Conservation (phyloP, 257 asterid species). For the Capsicum pubescens region DNA sequence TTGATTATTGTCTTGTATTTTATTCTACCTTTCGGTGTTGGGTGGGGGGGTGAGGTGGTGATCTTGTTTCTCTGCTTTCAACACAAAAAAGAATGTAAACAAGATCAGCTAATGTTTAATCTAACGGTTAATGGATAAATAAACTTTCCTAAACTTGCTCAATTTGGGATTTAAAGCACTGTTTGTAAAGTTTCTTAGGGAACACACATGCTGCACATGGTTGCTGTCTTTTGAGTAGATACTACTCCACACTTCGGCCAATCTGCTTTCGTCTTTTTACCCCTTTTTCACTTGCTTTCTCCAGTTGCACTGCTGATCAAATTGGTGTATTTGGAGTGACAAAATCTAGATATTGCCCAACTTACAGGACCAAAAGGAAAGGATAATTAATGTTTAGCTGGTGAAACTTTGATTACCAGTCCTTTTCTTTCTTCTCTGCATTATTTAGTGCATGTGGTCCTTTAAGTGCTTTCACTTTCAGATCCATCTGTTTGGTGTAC, state of each 20-base stretch:
- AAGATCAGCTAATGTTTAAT: not conserved
- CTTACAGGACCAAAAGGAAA: not conserved
- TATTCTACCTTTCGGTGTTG: not conserved
- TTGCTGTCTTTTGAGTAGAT: slow-evolving; percentile 20
- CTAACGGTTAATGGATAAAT: not conserved
- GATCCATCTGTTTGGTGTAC: slow-evolving; percentile 28
- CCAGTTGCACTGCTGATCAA: not conserved
- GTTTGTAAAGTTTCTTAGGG: not conserved
- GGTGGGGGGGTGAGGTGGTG: not conserved
- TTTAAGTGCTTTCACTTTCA: slow-evolving; percentile 46
- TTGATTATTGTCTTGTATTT: not conserved
- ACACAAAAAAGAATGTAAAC: not conserved
- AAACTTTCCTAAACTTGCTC: not conserved
- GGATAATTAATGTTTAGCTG: slow-evolving; percentile 16
- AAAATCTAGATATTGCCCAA: not conserved
- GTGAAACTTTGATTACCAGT: slow-evolving; percentile 36
- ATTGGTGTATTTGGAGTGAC: slow-evolving; percentile 5
- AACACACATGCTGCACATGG: slow-evolving; percentile 26
- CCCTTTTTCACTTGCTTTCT: not conserved
- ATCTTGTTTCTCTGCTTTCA: not conserved
- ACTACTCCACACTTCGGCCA: slow-evolving; percentile 11
- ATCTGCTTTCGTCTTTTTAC: not conserved
- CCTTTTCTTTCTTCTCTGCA: slow-evolving; percentile 41
- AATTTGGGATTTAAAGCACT: not conserved
- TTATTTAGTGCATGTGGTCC: slow-evolving; percentile 47